Conservation (phyloP, 2,329 filamentous ascomycete species). For the Acrodontium crateriforme region DNA sequence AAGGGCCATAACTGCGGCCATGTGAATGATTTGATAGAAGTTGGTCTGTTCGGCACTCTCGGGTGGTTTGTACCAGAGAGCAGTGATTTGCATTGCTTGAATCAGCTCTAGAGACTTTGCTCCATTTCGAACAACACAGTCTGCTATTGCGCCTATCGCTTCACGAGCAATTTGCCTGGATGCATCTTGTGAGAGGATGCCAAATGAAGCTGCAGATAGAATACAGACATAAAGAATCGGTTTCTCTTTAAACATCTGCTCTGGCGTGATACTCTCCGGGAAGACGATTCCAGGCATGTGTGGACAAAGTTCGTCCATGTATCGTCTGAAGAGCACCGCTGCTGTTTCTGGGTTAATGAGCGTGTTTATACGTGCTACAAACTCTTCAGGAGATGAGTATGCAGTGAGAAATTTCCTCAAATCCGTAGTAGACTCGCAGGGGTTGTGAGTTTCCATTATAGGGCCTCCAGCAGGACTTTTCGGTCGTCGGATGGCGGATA, state of each 20-base stretch:
- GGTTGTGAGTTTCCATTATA: conserved; percentile 5
- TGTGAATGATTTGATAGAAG: conserved; percentile 76
- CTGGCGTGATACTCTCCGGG: conserved; percentile 38
- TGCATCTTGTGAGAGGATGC: conserved; percentile 36
- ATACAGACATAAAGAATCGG: conserved; percentile 47
- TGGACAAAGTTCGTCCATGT: conserved; percentile 39
- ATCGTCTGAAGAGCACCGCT: conserved; percentile 43
- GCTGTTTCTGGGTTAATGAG: conserved; percentile 40
- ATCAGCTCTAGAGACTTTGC: conserved; percentile 74
- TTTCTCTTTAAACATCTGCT: conserved; percentile 42
- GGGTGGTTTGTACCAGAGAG: conserved; percentile 78
- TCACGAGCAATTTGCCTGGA: conserved; percentile 54
- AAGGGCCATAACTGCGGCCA: conserved; percentile 67
- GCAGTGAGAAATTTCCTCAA: conserved; percentile 11
- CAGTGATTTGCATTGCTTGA: conserved; percentile 59
- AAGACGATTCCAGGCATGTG: conserved; percentile 47
- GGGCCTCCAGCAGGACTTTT: conserved; percentile 1
- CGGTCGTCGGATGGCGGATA: background rate
- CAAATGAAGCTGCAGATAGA: conserved; percentile 38
- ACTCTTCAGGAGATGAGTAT: conserved; percentile 16
- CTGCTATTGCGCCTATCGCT: conserved; percentile 58
- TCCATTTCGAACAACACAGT: conserved; percentile 59
- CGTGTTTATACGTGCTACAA: conserved; percentile 24
- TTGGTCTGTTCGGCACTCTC: conserved; percentile 76
- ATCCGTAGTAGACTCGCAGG: conserved; percentile 9